phyloP scores from a whole-genome alignment of 2,329 filamentous ascomycete species.

The Penicillium sp. region DNA sequence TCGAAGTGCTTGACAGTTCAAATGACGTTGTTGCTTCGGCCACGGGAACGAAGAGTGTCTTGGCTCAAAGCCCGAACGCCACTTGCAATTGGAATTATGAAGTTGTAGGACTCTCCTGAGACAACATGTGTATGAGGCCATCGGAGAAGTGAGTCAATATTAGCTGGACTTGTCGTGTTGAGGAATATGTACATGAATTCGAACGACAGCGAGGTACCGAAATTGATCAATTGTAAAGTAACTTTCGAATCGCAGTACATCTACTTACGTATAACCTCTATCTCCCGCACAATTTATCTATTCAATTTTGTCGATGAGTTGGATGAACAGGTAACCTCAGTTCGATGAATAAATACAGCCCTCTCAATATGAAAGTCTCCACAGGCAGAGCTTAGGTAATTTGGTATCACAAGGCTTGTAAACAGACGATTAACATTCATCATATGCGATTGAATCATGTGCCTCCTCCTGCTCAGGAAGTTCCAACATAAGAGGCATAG shows the following conservation, averaged over 20 bases:
- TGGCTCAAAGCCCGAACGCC: neutral
- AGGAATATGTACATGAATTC: neutral
- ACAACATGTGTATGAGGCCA: neutral
- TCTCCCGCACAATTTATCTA: neutral
- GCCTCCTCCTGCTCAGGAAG: neutral
- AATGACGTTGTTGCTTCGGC: neutral
- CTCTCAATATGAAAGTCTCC: neutral
- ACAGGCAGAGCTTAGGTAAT: neutral
- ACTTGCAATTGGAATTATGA: neutral
- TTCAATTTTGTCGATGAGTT: neutral
- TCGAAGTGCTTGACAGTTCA: neutral
- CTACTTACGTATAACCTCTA: neutral
- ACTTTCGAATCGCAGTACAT: neutral
- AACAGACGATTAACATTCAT: neutral
- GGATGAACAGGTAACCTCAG: neutral
- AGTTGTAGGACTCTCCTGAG: neutral
- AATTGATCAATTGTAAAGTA: neutral
- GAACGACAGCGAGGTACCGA: neutral
- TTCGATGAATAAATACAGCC: neutral
- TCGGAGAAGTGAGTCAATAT: neutral
- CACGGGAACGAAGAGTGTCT: neutral
- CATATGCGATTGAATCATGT: neutral
- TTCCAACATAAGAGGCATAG: neutral
- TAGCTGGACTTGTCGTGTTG: neutral
- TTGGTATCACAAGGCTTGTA: neutral